phyloP scores from a whole-genome alignment of 352 stramenopile species.

The Phytopythium oedochilum region DNA sequence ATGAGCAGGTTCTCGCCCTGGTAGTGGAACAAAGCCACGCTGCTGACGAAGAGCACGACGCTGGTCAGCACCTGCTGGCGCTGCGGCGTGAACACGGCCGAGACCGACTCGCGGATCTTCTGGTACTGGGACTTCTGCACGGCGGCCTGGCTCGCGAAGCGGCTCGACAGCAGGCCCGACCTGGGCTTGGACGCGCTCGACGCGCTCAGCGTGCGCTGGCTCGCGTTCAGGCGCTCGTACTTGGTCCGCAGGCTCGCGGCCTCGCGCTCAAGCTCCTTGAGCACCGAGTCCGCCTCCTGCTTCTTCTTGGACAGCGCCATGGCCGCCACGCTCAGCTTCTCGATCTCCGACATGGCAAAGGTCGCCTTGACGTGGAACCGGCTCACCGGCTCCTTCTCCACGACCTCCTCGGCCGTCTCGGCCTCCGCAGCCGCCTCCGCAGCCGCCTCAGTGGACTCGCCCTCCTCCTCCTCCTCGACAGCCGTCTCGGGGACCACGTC shows the following conservation, averaged over 20 bases:
- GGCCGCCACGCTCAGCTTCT: constrained; percentile 68
- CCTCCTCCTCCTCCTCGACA: constrained; percentile 8
- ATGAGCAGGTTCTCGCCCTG: constrained; percentile 81
- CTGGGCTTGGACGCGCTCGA: constrained; percentile 60
- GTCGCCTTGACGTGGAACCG: constrained; percentile 68
- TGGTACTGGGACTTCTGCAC: constrained; percentile 64
- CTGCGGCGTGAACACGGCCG: constrained; percentile 62
- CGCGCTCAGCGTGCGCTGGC: constrained; percentile 55
- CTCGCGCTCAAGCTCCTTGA: constrained; percentile 68
- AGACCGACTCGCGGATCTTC: constrained; percentile 54
- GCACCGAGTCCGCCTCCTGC: constrained; percentile 62
- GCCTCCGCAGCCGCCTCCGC: constrained; percentile 6
- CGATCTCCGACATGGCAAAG: constrained; percentile 71
- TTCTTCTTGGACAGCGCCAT: constrained; percentile 78
- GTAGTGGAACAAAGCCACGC: constrained; percentile 72
- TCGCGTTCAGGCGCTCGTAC: constrained; percentile 79
- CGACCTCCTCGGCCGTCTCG: constrained; percentile 11
- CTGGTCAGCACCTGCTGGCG: constrained; percentile 70
- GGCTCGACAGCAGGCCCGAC: constrained; percentile 44
- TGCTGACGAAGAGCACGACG: constrained; percentile 72
- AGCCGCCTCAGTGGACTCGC: constrained; percentile 7
- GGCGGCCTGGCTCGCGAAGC: constrained; percentile 34
- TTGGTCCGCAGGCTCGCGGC: constrained; percentile 69
- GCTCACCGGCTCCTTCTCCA: constrained; percentile 19
- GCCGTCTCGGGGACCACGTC: constrained; percentile 3